These are phyloP conservation scores for Phoma herbarum DNA, from an alignment of 2,329 filamentous ascomycete species.

Conservation along the genomic window DNA sequence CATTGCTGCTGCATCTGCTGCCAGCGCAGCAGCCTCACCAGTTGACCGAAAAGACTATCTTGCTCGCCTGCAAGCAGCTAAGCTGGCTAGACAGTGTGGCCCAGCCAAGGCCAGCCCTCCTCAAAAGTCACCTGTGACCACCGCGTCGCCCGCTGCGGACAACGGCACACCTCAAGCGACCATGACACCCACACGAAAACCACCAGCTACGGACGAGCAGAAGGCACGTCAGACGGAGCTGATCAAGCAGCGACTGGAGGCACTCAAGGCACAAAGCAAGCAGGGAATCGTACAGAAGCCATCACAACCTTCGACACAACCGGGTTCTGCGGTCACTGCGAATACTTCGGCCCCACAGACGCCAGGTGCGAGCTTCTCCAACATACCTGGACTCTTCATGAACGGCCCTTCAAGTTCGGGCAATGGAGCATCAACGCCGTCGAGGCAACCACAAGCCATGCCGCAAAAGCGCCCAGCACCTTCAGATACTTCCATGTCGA, in stretches of 20 bases:
- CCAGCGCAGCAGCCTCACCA: constrained; percentile 50
- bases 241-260: constrained; percentile 80
- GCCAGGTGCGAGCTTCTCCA: constrained; percentile 39
- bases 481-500: constrained; percentile 69
- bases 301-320: background rate
- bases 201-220: constrained; percentile 47
- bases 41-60: constrained; percentile 80
- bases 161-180: constrained; percentile 26
- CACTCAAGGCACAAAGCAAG: constrained; percentile 50
- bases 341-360: constrained; percentile 17
- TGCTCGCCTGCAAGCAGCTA: constrained; percentile 77
- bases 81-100: constrained; percentile 60
- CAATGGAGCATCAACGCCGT: constrained; percentile 14
- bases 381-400: constrained; percentile 65
- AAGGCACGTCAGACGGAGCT: constrained; percentile 75
- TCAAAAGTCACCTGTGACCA: constrained; percentile 30
- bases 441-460: constrained; percentile 20
- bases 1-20: constrained; percentile 25
- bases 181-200: constrained; percentile 25
- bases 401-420: constrained; percentile 32
- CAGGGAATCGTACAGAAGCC: constrained; percentile 16
- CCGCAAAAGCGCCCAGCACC: constrained; percentile 69
- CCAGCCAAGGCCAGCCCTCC: constrained; percentile 34
- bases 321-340: constrained; percentile 11
- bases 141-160: constrained; percentile 19